Evolutionary conservation across 345 rosid genomes (phyloP), one percentile per base, ranked within the genome.

Genomic region (Ceriops decandra): DNA sequence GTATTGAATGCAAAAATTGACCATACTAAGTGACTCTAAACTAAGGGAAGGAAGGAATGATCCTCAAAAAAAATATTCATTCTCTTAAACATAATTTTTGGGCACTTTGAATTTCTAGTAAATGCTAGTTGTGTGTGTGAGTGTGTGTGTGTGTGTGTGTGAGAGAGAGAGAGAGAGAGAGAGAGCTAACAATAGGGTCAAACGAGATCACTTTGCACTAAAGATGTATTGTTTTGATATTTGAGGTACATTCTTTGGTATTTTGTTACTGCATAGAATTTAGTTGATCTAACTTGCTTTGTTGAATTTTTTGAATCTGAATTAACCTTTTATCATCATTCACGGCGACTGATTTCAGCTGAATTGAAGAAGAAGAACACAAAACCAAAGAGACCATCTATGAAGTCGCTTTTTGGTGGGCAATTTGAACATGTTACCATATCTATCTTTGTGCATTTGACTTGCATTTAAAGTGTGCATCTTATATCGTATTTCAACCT

Each of bases 391-490:
- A 82, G 85, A 76, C 97, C 96, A 53, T 81, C 93, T 13, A 64
- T 91, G 72, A 91, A 84, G 85, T 79, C 96, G 61, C 88, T 91
- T 32, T 91, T 91, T 63, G 97, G 97, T 91, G 85, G 81, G 84
- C 53, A 32, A 11, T 7, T 22, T 21, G n/a, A 52, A 4, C 68
- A 7, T 24, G 11, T 51, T 28, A n/a, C 9, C 1, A 27, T 68
- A 66, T 63, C 38, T 28, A 30, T 60, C 36, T 68, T 31, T 33
- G 33, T 19, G 22, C 17, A 42, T 22, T 27, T 10, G 1, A 24
- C 16, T 15, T 56, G 59, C 17, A 20, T 56, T 56, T 27, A 24
- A 24, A 8, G 4, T 8, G 22, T 10, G 26, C 6, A 8, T 21
- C 15, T 15, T 20, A 27, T n/a, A 15, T 20, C 7, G 32, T 26